A percentile compares a stretch with the other conserved stretches of the same genome.
Conservation (phyloP, 2,329 filamentous ascomycete genomes). For the Chrysoporthe austroafricana region DNA sequence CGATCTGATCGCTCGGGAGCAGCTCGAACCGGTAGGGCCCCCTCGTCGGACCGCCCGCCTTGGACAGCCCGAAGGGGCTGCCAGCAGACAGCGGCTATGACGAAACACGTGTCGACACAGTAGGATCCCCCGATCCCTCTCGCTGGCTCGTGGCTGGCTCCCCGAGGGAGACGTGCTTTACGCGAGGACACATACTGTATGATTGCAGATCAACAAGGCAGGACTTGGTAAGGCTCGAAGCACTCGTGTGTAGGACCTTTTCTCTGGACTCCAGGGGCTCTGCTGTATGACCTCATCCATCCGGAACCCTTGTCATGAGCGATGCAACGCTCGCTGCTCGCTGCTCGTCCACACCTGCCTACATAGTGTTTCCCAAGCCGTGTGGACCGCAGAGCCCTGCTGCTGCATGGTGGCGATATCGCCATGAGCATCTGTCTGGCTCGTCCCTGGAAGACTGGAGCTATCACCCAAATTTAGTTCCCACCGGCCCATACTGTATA, state of each 20-base stretch:
- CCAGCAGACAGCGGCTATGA: background rate
- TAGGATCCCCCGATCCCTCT: background rate
- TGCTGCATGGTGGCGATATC: constrained; percentile 27
- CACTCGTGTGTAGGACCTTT: background rate
- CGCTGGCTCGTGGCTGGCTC: no score
- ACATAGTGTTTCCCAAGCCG: no score
- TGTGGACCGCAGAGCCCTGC: background rate
- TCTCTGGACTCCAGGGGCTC: constrained; percentile 4
- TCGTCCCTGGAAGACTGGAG: background rate
- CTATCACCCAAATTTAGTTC: background rate
- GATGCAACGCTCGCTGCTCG: constrained; percentile 1
- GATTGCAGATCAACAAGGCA: no score
- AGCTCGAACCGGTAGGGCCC: background rate
- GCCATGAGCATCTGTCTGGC: constrained; percentile 11
- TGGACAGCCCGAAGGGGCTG: background rate
- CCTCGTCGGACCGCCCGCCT: background rate
- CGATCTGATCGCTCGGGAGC: background rate
- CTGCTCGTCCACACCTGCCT: background rate
- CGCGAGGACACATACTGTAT: no score
- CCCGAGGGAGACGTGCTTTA: no score
- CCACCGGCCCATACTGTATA: background rate
- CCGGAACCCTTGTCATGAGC: background rate
- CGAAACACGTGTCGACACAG: background rate
- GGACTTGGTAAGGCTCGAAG: background rate
- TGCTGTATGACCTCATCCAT: constrained; percentile 29